These are phyloP conservation scores for Oidium heveae DNA, from an alignment of 2,329 filamentous ascomycete species.

Conservation along the genomic window DNA sequence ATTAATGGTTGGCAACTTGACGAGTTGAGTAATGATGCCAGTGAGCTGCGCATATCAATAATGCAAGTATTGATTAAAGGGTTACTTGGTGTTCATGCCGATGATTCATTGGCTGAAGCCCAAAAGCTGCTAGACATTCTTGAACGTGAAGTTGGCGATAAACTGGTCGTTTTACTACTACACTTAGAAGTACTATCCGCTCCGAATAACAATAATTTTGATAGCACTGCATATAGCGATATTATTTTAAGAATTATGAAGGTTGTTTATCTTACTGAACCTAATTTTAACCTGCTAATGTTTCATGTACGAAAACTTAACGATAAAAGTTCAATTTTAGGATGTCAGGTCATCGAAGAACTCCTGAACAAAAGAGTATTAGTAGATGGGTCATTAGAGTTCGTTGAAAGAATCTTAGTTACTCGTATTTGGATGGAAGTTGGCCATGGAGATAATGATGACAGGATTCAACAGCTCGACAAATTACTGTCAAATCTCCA, in stretches of 20 bases:
- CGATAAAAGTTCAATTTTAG: constrained; percentile 23
- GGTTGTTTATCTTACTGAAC: constrained; percentile 30
- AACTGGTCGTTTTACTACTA: constrained; percentile 39
- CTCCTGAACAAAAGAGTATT: constrained; percentile 34
- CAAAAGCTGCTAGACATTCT: constrained; percentile 32
- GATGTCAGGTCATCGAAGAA: constrained; percentile 29
- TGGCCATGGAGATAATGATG: constrained; percentile 16
- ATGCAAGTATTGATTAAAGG: constrained; percentile 35
- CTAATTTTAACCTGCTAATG: constrained; percentile 39
- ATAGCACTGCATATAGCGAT: constrained; percentile 22
- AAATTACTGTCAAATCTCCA: constrained; percentile 22
- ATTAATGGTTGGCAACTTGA: constrained; percentile 30
- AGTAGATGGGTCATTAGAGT: constrained; percentile 22
- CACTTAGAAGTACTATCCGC: constrained; percentile 38
- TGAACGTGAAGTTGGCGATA: constrained; percentile 35
- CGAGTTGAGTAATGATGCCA: constrained; percentile 28
- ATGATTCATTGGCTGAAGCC: constrained; percentile 24
- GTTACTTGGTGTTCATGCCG: constrained; percentile 22
- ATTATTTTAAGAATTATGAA: constrained; percentile 37
- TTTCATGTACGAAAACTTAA: constrained; percentile 42
- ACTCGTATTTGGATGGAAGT: constrained; percentile 41
- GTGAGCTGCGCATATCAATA: constrained; percentile 39
- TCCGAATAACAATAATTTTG: constrained; percentile 21
- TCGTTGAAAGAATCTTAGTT: constrained; percentile 45
- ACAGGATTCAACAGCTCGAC: constrained; percentile 16